phyloP scores from a whole-genome alignment of 805 yeast genomes.

The Dipodascus geniculatus region DNA sequence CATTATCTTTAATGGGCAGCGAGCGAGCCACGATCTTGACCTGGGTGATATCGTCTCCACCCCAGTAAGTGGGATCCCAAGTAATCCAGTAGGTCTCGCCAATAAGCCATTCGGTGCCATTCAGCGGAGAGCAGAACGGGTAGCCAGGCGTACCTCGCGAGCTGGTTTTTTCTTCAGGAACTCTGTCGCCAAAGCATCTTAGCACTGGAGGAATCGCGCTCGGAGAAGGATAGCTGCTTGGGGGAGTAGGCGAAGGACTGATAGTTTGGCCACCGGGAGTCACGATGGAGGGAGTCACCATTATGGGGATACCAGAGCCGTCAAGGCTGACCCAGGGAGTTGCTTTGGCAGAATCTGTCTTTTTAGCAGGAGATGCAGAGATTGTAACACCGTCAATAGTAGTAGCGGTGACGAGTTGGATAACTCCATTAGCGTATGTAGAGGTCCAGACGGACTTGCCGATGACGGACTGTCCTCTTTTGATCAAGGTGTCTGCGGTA shows the following conservation, averaged over 20 bases:
- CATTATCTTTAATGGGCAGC: constrained; percentile 25
- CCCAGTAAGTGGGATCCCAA: constrained; percentile 37
- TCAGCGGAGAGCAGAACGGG: constrained; percentile 33
- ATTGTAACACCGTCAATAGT: constrained; percentile 49
- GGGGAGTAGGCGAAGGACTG: constrained; percentile 34
- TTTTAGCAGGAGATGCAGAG: constrained; percentile 28
- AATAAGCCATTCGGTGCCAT: constrained; percentile 34
- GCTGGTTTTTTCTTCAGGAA: constrained; percentile 19
- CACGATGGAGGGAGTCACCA: constrained; percentile 30
- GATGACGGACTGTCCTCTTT: constrained; percentile 4
- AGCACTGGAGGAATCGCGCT: constrained; percentile 34
- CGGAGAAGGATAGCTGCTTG: constrained; percentile 26
- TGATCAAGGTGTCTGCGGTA: too few species aligned
- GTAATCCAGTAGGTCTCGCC: constrained; percentile 40
- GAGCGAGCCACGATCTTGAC: constrained; percentile 28
- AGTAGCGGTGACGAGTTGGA: constrained; percentile 44
- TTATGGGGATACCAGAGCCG: constrained; percentile 33
- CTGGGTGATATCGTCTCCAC: constrained; percentile 26
- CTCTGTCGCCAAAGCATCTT: constrained; percentile 33
- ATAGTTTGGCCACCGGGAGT: constrained; percentile 23
- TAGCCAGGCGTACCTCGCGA: constrained; percentile 17
- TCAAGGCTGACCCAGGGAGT: constrained; percentile 36
- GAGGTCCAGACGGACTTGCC: constrained; percentile 13
- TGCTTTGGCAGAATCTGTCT: constrained; percentile 21
- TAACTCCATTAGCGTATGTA: constrained; percentile 11